These are phyloP conservation scores for Vaccinium corymbosum DNA, from an alignment of 148 eudicot species.

Conservation along the genomic window DNA sequence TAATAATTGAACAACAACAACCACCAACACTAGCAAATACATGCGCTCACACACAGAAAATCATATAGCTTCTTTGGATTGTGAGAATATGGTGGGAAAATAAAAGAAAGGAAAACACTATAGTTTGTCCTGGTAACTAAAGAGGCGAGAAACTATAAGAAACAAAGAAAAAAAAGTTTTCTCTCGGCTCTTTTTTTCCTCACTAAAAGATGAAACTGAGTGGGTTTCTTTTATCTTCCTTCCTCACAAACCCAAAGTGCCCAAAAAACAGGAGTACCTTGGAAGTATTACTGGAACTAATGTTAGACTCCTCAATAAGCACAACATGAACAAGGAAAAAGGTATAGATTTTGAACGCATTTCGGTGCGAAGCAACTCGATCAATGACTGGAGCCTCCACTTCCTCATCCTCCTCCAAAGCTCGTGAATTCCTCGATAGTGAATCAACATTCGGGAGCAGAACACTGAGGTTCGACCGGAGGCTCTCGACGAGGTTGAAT, in stretches of 20 bases:
- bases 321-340: slow-evolving; percentile 71
- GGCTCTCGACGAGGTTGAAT: slow-evolving; percentile 61
- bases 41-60: not conserved
- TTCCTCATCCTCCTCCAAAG: slow-evolving; percentile 13
- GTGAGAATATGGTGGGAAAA: not conserved
- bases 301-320: slow-evolving; percentile 50
- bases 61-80: not conserved
- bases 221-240: not conserved
- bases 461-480: slow-evolving; percentile 82
- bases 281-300: slow-evolving; percentile 30
- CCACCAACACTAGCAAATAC: not conserved
- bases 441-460: slow-evolving; percentile 83
- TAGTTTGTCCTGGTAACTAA: not conserved
- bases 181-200: not conserved
- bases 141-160: not conserved
- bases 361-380: slow-evolving; percentile 68
- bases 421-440: slow-evolving; percentile 36
- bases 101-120: not conserved
- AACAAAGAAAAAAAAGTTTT: not conserved
- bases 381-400: slow-evolving; percentile 31
- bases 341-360: slow-evolving; percentile 81
- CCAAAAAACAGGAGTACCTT: slow-evolving; percentile 37
- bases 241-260: not conserved
- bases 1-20: not conserved
- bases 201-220: not conserved